Base-by-base conservation (phyloP, 192 early-diverging fungal genomes). In the Fimicolochytrium jonesii region DNA sequence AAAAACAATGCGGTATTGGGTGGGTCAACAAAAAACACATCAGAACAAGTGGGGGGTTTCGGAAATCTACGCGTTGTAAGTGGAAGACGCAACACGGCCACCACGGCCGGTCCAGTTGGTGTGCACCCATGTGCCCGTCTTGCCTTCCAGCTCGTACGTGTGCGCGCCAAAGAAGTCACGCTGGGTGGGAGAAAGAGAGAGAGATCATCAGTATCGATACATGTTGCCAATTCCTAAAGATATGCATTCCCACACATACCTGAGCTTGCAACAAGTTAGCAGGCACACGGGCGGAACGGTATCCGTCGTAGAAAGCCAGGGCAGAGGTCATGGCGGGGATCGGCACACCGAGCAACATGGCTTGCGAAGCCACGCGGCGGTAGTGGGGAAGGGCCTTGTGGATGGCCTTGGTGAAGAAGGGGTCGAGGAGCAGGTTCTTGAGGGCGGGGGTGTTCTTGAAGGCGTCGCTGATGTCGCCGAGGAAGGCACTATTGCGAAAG, bases 151-250 rank as follows among this genome's bases (percentile, higher is more conserved):
- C 83, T 95, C 90, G 76, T 93, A 97, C 28, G 92, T 94, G 83
- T 97, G 94, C 25, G 94, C 94, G 67, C 93, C 95, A 85, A 98
- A 98, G 86, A 93, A 98, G 77, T 98, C 95, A 77, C 95, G 89
- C 71, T 80, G 69, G 15, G 6, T 20, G n/a, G n/a, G 2, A 4
- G 15, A 43, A 62, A 13, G 23, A 23, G 43, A 29, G 3, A 3
- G 50, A 60, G 4, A 46, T 43, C 13, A n/a, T 22, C 29, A 22
- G 4, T 28, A 15, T n/a, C 33, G 28, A 50, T 15, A n/a, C 49
- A 50, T 23, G 20, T 28, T 51, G 26, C 1, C 23, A 50, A 50
- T 9, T n/a, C n/a, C n/a, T n/a, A n/a, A n/a, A n/a, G 13, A 1
- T 17, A 34, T 17, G 13, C 1, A 55, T 25, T 6, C 0, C 13